phyloP scores from a whole-genome alignment of 2,329 filamentous ascomycete genomes.

The Fusarium proliferatum region DNA sequence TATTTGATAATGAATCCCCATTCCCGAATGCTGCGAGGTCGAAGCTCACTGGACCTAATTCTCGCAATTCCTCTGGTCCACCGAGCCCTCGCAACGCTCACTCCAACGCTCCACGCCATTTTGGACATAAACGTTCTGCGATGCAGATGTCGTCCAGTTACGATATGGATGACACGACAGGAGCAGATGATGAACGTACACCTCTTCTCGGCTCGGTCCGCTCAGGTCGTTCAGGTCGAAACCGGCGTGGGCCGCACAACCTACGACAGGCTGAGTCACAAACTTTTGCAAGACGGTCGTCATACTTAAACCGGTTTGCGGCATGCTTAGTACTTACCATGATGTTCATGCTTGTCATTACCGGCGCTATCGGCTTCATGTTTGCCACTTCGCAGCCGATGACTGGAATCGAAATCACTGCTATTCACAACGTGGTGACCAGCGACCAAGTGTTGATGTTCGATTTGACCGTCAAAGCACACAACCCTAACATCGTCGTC shows the following conservation, averaged over 20 bases:
- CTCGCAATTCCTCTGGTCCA: slow-evolving; percentile 74
- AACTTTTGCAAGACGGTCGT: slow-evolving; percentile 69
- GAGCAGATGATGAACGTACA: slow-evolving; percentile 87
- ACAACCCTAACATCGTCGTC: slow-evolving; percentile 93
- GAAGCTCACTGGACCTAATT: slow-evolving; percentile 68
- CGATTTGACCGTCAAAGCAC: slow-evolving; percentile 85
- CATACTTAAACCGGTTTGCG: slow-evolving; percentile 79
- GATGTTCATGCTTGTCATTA: slow-evolving; percentile 82
- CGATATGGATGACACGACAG: slow-evolving; percentile 82
- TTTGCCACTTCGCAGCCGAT: slow-evolving; percentile 92
- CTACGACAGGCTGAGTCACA: slow-evolving; percentile 80
- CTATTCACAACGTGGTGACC: slow-evolving; percentile 89
- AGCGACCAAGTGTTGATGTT: slow-evolving; percentile 96
- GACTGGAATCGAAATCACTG: slow-evolving; percentile 78
- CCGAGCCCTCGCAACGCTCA: slow-evolving; percentile 73
- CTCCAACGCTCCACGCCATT: slow-evolving; percentile 42
- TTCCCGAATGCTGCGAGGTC: slow-evolving; percentile 74
- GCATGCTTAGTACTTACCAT: slow-evolving; percentile 87
- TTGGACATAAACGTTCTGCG: slow-evolving; percentile 62
- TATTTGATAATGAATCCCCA: slow-evolving; percentile 82
- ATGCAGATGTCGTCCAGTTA: slow-evolving; percentile 73
- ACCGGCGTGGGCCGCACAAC: slow-evolving; percentile 65
- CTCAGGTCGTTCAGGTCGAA: slow-evolving; percentile 66
- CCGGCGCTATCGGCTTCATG: slow-evolving; percentile 89
- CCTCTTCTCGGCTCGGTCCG: slow-evolving; percentile 77